A percentile compares a stretch with the other conserved stretches of the same genome.
These are phyloP conservation scores for Nitzschia palea DNA, from an alignment of 108 stramenopile genomes.

Conservation along the genomic window DNA sequence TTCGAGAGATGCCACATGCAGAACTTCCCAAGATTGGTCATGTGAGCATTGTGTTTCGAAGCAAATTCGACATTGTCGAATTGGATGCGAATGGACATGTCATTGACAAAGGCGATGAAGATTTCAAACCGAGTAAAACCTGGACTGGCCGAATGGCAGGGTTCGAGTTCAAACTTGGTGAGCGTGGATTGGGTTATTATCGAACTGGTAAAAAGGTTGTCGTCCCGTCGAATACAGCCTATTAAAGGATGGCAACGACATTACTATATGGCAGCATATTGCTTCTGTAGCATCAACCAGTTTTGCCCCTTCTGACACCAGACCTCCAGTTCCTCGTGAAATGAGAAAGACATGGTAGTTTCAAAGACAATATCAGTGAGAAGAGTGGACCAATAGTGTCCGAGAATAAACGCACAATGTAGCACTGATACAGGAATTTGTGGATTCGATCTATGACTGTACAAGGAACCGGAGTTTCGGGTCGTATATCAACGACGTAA, in stretches of 20 bases:
- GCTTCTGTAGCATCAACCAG: background rate
- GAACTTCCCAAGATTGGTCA: conserved; percentile 14
- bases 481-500: too few relatives aligned
- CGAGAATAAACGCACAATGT: too few relatives aligned
- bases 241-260: conserved; percentile 46
- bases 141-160: conserved; percentile 83
- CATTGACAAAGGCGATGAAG: conserved; percentile 85
- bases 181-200: conserved; percentile 86
- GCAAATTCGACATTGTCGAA: conserved; percentile 83
- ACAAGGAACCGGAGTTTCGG: too few relatives aligned
- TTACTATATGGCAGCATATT: background rate
- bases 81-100: conserved; percentile 75
- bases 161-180: conserved; percentile 88
- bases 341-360: too few relatives aligned
- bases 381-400: too few relatives aligned
- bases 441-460: too few relatives aligned
- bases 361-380: too few relatives aligned
- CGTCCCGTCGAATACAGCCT: conserved; percentile 82
- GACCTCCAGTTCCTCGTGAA: too few relatives aligned
- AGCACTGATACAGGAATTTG: too few relatives aligned
- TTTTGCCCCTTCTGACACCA: too few relatives aligned
- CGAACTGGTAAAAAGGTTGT: conserved; percentile 84
- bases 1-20: conserved; percentile 29
- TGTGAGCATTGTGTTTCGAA: conserved; percentile 60
- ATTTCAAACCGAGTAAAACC: conserved; percentile 63